Conservation (phyloP, 257 asterid species). For the Solanum phureja region DNA sequence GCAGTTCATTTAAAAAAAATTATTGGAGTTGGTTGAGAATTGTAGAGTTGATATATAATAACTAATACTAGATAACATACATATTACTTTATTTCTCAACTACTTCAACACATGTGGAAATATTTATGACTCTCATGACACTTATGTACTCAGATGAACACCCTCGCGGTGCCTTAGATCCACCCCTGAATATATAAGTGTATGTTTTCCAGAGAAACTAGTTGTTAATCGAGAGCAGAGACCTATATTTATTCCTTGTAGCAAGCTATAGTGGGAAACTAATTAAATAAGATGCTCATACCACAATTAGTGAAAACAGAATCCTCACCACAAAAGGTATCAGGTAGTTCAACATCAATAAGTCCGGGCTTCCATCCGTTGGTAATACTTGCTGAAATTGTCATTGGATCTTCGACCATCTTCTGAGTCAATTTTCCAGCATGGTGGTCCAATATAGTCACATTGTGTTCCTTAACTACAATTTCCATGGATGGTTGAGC, state of each 20-base stretch:
- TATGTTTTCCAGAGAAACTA: background rate
- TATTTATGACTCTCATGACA: background rate
- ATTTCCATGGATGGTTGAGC: constrained; percentile 80
- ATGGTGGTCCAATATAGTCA: constrained; percentile 57
- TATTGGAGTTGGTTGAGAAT: background rate
- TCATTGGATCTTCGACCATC: constrained; percentile 64
- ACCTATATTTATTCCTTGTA: background rate
- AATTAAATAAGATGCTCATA: background rate
- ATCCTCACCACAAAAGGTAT: constrained; percentile 68
- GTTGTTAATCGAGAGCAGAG: background rate
- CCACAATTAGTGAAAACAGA: background rate
- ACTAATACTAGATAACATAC: background rate
- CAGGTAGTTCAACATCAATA: constrained; percentile 63
- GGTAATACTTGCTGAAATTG: constrained; percentile 52
- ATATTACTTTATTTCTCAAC: background rate
- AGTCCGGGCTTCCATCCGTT: constrained; percentile 68
- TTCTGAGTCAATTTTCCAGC: constrained; percentile 32
- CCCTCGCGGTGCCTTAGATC: background rate
- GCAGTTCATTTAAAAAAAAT: background rate
- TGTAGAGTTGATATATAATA: background rate
- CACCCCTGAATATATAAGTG: background rate
- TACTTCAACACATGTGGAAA: background rate
- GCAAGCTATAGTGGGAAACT: background rate
- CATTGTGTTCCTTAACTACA: constrained; percentile 63
- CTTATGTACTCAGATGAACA: background rate